A percentile compares a stretch with the other conserved stretches of the same genome.
phyloP scores from a whole-genome alignment of 2,329 filamentous ascomycete species.

The Fusarium luffae region DNA sequence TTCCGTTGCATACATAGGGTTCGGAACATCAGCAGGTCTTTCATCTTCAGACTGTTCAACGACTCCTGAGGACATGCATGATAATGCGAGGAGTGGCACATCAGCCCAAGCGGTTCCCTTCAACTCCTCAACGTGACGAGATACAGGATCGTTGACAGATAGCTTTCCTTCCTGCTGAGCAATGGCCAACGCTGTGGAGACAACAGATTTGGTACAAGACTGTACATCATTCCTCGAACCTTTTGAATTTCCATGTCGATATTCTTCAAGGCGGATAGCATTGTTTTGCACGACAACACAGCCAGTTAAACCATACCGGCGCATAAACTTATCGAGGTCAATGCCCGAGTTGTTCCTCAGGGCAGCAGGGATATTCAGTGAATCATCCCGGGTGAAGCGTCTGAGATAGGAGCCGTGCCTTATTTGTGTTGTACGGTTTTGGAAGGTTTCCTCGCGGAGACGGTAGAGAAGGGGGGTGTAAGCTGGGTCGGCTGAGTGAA shows the following conservation, averaged over 20 bases:
- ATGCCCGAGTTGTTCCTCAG: neutral
- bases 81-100: slow-evolving; percentile 27
- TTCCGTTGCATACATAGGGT: slow-evolving; percentile 36
- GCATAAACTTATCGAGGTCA: slow-evolving; percentile 20
- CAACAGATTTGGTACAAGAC: slow-evolving; percentile 30
- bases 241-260: slow-evolving; percentile 28
- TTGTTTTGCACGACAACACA: slow-evolving; percentile 24
- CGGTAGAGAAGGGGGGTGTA: slow-evolving; percentile 37
- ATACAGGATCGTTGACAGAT: slow-evolving; percentile 26
- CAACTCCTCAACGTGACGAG: slow-evolving; percentile 23
- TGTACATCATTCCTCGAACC: slow-evolving; percentile 31
- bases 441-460: slow-evolving; percentile 33
- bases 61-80: slow-evolving; percentile 31
- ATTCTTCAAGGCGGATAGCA: slow-evolving; percentile 23
- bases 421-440: slow-evolving; percentile 25
- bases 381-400: slow-evolving; percentile 11
- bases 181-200: slow-evolving; percentile 24
- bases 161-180: slow-evolving; percentile 28
- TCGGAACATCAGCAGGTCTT: slow-evolving; percentile 21
- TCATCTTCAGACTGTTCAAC: slow-evolving; percentile 29
- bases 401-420: slow-evolving; percentile 29
- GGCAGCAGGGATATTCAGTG: neutral
- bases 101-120: slow-evolving; percentile 28
- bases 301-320: slow-evolving; percentile 24
- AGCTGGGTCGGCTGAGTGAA: slow-evolving; percentile 20